A percentile compares a stretch with the other conserved stretches of the same genome.
phyloP scores from a whole-genome alignment of 176 grass and related monocot species.

The Avena atlantica region DNA sequence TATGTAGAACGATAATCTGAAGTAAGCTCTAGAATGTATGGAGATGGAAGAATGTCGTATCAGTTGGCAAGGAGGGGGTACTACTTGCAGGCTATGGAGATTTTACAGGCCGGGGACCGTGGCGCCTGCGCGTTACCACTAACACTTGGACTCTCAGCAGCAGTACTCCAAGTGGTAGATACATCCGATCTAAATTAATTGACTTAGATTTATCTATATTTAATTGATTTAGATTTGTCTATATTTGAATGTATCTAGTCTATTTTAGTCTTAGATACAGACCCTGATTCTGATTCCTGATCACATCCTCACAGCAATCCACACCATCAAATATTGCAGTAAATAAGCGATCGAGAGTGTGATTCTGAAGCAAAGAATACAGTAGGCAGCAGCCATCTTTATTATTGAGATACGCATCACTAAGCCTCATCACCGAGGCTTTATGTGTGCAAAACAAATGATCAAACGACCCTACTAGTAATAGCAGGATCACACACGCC shows the following conservation, averaged over 20 bases:
- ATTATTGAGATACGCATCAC: conserved; percentile 20
- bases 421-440: conserved; percentile 51
- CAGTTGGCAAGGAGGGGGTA: no score
- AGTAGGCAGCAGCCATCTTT: conserved; percentile 34
- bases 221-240: no score
- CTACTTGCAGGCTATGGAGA: no score
- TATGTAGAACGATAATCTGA: no score
- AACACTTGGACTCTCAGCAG: not conserved
- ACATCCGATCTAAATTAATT: no score
- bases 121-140: not conserved
- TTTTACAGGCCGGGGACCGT: not conserved
- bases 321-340: not conserved
- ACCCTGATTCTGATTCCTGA: no score
- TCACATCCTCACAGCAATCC: not conserved
- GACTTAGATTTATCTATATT: no score
- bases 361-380: conserved; percentile 46
- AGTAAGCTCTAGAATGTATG: no score
- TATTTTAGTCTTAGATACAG: no score
- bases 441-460: conserved; percentile 28
- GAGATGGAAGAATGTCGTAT: not conserved
- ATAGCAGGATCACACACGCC: conserved; percentile 28
- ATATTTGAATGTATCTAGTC: no score
- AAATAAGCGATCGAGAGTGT: not conserved
- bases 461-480: conserved; percentile 28
- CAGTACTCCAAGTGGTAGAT: no score